Conservation (phyloP, 768 basidiomycete species). For the Boletus insuetus region DNA sequence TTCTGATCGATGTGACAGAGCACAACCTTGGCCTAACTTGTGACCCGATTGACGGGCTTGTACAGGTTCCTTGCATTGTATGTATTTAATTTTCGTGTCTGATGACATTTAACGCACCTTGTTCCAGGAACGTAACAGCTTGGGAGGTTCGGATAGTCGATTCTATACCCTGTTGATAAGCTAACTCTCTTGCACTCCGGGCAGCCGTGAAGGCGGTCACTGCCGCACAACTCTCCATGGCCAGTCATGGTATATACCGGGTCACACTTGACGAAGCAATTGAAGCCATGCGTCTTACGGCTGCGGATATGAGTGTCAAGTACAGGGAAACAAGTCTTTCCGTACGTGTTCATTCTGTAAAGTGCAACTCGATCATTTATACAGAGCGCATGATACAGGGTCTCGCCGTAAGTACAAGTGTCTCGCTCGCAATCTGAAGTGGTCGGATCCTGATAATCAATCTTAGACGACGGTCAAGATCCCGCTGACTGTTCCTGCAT, state of each 20-base stretch:
- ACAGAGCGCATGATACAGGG: constrained; percentile 37
- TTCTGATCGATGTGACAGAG: constrained; percentile 41
- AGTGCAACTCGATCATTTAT: neutral
- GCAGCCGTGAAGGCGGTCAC: constrained; percentile 90
- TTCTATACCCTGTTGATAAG: neutral
- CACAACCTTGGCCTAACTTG: constrained; percentile 90
- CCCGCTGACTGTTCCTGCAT: constrained; percentile 81
- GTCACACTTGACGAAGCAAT: constrained; percentile 94
- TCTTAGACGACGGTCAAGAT: constrained; percentile 73
- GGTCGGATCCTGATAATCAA: constrained; percentile 8
- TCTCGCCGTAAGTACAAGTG: constrained; percentile 47
- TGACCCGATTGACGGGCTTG: constrained; percentile 90
- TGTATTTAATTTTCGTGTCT: constrained; percentile 5
- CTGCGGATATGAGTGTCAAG: constrained; percentile 91
- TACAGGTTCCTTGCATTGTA: constrained; percentile 95
- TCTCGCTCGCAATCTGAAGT: neutral
- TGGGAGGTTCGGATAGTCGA: constrained; percentile 57
- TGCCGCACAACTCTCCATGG: constrained; percentile 92
- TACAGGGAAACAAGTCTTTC: constrained; percentile 96
- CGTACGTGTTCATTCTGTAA: constrained; percentile 40
- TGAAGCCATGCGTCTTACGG: constrained; percentile 91
- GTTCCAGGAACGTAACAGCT: constrained; percentile 73
- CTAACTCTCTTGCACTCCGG: constrained; percentile 7
- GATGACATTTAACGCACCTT: constrained; percentile 1
- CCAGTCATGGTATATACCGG: constrained; percentile 81